A percentile compares a stretch with the other conserved stretches of the same genome.
Evolutionary conservation across 495 filamentous ascomycete species (phyloP).

Genomic region (Cercophora newfieldiana): DNA sequence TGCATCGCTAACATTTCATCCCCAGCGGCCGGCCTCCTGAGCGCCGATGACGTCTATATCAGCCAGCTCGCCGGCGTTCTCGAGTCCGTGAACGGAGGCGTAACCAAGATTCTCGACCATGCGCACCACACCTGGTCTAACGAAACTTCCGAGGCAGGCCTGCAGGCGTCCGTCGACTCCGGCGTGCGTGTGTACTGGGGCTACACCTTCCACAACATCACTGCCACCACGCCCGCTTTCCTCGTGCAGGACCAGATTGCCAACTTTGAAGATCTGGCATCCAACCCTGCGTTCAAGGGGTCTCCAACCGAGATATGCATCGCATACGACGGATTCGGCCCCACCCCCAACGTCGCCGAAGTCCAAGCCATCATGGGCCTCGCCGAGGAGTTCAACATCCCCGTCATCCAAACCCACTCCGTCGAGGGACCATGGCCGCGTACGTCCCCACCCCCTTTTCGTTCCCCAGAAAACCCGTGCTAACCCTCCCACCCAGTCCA

Average conservation of each 20-base stretch:
- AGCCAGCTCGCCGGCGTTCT: constrained; percentile 40
- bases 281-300: constrained; percentile 17
- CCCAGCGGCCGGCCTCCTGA: not conserved
- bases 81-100: constrained; percentile 42
- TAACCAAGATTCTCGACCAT: constrained; percentile 35
- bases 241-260: constrained; percentile 31
- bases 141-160: constrained; percentile 32
- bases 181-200: constrained; percentile 43
- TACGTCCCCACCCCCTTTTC: constrained; percentile 19
- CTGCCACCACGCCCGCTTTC: constrained; percentile 11
- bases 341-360: constrained; percentile 24
- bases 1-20: constrained; percentile 24
- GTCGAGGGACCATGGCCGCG: constrained; percentile 29
- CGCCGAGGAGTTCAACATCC: constrained; percentile 29
- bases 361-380: constrained; percentile 30
- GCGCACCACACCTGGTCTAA: constrained; percentile 33
- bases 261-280: constrained; percentile 32
- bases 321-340: constrained; percentile 42
- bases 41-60: constrained; percentile 36
- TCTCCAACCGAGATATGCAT: constrained; percentile 31
- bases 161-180: constrained; percentile 40
- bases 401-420: constrained; percentile 37
- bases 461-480: not conserved
- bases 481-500: constrained; percentile 14
- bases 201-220: constrained; percentile 27